Evolutionary conservation across 2,329 filamentous ascomycete genomes (phyloP).

Genomic region (Pseudonectria buxi): DNA sequence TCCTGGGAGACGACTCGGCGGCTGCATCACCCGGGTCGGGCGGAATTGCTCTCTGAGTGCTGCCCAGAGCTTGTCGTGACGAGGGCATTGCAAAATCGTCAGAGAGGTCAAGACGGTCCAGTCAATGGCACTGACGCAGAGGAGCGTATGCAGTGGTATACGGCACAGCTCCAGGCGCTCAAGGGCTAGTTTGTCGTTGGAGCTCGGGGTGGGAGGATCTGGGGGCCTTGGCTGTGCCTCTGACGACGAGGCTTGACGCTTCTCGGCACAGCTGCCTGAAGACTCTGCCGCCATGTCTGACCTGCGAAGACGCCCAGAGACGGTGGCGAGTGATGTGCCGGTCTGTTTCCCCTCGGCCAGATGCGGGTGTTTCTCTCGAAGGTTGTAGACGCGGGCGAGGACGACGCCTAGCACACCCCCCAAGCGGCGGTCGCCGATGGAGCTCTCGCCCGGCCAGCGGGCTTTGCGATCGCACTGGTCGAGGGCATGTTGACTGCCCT

Average conservation of each 20-base stretch:
- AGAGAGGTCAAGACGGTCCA: conserved; percentile 10
- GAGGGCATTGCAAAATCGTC: conserved; percentile 8
- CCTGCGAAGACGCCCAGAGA: background rate
- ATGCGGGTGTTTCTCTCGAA: conserved; percentile 6
- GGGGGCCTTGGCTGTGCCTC: background rate
- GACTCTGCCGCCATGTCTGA: too few species aligned
- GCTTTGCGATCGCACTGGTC: conserved; percentile 8
- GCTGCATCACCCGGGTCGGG: conserved; percentile 1
- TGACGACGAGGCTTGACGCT: background rate
- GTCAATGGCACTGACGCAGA: conserved; percentile 8
- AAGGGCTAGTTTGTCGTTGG: conserved; percentile 4
- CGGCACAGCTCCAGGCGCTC: conserved; percentile 9
- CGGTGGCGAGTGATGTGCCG: background rate
- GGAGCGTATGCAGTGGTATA: conserved; percentile 6
- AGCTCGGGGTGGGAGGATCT: background rate
- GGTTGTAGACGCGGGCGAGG: conserved; percentile 7
- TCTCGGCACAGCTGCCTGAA: too few species aligned
- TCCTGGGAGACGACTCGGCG: conserved; percentile 2
- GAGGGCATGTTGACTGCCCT: conserved; percentile 4
- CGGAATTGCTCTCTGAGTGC: conserved; percentile 7
- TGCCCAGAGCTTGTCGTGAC: conserved; percentile 8
- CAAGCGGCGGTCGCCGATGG: conserved; percentile 5
- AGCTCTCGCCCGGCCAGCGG: conserved; percentile 10
- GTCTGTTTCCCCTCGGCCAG: conserved; percentile 1
- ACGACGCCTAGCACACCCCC: conserved; percentile 10